Evolutionary conservation across 2,329 filamentous ascomycete species (phyloP), one percentile per base, ranked within the genome.

Genomic region (Fusarium armeniacum): DNA sequence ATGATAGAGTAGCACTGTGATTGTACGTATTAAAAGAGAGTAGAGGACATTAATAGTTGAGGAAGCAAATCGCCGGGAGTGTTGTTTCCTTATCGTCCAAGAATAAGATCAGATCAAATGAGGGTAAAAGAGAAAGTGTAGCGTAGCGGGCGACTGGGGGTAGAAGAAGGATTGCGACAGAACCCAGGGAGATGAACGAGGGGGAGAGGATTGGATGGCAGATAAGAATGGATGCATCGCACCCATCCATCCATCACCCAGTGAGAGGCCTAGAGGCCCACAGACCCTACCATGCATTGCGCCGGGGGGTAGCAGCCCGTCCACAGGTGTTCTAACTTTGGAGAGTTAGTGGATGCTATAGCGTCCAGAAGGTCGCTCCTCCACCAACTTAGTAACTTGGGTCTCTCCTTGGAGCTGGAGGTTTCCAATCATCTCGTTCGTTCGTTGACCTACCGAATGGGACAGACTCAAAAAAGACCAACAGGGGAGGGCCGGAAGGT

Each of bases 71-170:
- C 71, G 52, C 73, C 73, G 61, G 71, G 73, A 75, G 65, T 69
- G 50, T 69, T 69, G 65, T 64, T 70, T 75, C 69, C 63, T 70
- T 71, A 59, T 75, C 71, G 63, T 75, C 73, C 73, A 64, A 73
- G 68, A 74, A 75, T 51, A 46, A 61, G 71, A 65, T 70, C 55
- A 55, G 60, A 69, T 60, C 60, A 73, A 73, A 74, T 64, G 65
- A 75, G 65, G 58, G 67, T 66, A 59, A 75, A 69, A 62, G 69
- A 69, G 61, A 59, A 66, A 67, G 68, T 63, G 32, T 51, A 57
- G 70, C 62, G 72, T 51, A 57, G 73, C 61, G 72, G 66, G 69
- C 60, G 73, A 73, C 70, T 63, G 62, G 68, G 70, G 71, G 68
- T 71, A 71, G 67, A 71, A 74, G 60, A 72, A 74, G 63, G 69